Percentiles rank a stretch among this genome's conserved stretches.
Evolutionary conservation across 805 yeast species (phyloP).

Genomic region (Sugiyamaella americana): DNA sequence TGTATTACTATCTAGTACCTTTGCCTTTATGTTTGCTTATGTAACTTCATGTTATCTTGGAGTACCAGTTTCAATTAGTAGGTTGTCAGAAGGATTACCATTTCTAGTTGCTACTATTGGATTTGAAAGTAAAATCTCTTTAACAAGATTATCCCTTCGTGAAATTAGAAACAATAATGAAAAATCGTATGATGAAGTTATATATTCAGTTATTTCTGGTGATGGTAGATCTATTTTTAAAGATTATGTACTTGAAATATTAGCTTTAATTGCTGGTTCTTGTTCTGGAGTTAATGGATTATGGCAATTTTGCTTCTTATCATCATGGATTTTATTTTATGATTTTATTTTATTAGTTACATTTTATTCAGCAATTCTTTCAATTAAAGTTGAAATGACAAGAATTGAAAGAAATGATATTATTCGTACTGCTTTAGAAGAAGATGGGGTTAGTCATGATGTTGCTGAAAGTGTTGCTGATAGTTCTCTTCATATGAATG

Average conservation of each 20-base stretch:
- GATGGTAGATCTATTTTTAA: conserved; percentile 53
- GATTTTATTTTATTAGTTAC: conserved; percentile 73
- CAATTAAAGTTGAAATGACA: conserved; percentile 83
- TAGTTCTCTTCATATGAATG: conserved; percentile 18
- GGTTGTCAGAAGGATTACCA: conserved; percentile 86
- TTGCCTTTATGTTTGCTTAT: conserved; percentile 78
- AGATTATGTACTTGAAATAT: conserved; percentile 68
- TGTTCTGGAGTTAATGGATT: conserved; percentile 65
- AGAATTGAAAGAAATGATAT: conserved; percentile 76
- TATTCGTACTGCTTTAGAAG: conserved; percentile 76
- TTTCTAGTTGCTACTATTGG: conserved; percentile 90
- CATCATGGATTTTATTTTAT: conserved; percentile 60
- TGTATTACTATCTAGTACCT: conserved; percentile 68
- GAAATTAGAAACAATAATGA: conserved; percentile 9
- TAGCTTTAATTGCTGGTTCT: conserved; percentile 52
- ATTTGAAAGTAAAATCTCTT: conserved; percentile 73
- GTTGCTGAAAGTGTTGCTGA: conserved; percentile 69
- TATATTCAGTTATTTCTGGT: conserved; percentile 33
- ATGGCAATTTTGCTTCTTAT: conserved; percentile 70
- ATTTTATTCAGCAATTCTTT: conserved; percentile 74
- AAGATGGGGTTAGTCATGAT: conserved; percentile 75
- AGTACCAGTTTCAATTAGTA: conserved; percentile 59
- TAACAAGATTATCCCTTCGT: conserved; percentile 43
- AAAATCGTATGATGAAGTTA: conserved; percentile 30
- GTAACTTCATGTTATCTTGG: conserved; percentile 52